Evolutionary conservation across 495 filamentous ascomycete species (phyloP).

Genomic region (Tuber calosporum): DNA sequence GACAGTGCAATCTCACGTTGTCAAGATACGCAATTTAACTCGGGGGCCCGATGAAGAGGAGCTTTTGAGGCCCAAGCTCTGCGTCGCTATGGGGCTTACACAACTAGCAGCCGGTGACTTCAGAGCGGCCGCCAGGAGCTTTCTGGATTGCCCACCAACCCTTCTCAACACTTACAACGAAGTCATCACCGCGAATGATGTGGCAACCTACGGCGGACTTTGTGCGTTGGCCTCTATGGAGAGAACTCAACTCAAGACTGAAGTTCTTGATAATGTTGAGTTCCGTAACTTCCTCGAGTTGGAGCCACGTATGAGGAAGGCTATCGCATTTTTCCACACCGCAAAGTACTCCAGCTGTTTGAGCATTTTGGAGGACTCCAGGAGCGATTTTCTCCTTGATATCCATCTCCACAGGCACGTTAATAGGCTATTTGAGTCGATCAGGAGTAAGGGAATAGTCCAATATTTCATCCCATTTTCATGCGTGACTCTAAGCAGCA

Average conservation of each 20-base stretch:
- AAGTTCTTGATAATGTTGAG: constrained; percentile 66
- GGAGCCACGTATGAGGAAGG: constrained; percentile 88
- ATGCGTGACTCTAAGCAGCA: constrained; percentile 60
- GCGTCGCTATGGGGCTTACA: constrained; percentile 62
- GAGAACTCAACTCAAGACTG: constrained; percentile 61
- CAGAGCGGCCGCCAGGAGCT: constrained; percentile 63
- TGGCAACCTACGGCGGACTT: constrained; percentile 86
- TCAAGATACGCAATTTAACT: constrained; percentile 55
- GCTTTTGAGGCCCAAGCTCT: constrained; percentile 56
- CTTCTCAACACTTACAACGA: constrained; percentile 59
- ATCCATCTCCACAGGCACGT: constrained; percentile 75
- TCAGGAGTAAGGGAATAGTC: constrained; percentile 84
- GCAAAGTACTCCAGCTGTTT: constrained; percentile 81
- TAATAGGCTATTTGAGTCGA: constrained; percentile 57
- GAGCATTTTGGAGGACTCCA: constrained; percentile 70
- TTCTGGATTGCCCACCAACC: constrained; percentile 54
- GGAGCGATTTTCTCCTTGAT: constrained; percentile 79
- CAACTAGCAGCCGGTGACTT: constrained; percentile 60
- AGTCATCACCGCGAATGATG: constrained; percentile 72
- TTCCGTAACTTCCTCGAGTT: constrained; percentile 88
- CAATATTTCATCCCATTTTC: constrained; percentile 83
- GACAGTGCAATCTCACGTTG: constrained; percentile 58
- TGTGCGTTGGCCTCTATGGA: constrained; percentile 87
- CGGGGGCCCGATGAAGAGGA: constrained; percentile 54
- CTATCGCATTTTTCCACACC: constrained; percentile 77